phyloP scores from a whole-genome alignment of 371 early-diverging fungal genomes.

The Chytridiales sp. region DNA sequence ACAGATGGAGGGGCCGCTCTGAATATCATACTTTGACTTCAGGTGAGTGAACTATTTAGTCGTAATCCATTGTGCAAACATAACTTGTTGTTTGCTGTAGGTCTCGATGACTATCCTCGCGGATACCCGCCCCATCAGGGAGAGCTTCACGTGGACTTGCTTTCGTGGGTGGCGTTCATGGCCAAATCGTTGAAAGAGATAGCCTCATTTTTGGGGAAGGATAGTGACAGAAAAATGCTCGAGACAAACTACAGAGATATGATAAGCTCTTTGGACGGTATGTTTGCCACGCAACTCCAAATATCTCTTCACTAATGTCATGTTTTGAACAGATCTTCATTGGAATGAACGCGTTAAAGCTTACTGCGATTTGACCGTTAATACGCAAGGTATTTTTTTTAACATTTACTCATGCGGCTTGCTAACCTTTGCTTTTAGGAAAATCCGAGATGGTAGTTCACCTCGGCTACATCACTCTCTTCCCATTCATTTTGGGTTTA shows the following conservation, averaged over 20 bases:
- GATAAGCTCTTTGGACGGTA: conserved; percentile 49
- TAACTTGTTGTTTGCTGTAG: conserved; percentile 31
- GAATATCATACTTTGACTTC: conserved; percentile 83
- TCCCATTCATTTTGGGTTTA: conserved; percentile 79
- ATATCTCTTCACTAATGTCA: background rate
- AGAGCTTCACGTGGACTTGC: conserved; percentile 89
- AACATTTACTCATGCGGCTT: background rate
- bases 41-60: conserved; percentile 44
- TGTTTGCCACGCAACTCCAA: background rate
- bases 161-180: conserved; percentile 86
- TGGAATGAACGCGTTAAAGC: conserved; percentile 74
- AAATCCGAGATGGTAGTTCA: conserved; percentile 68
- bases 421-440: background rate
- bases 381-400: conserved; percentile 48
- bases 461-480: conserved; percentile 81
- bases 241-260: conserved; percentile 56
- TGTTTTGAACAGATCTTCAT: conserved; percentile 58
- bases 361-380: conserved; percentile 76
- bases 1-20: conserved; percentile 91
- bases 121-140: conserved; percentile 68
- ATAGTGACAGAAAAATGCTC: conserved; percentile 53
- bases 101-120: conserved; percentile 95
- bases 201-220: conserved; percentile 59
- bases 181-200: conserved; percentile 68
- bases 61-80: background rate